Base-by-base conservation (phyloP, 768 basidiomycete genomes). In the Macrolepiota albuminosa region DNA sequence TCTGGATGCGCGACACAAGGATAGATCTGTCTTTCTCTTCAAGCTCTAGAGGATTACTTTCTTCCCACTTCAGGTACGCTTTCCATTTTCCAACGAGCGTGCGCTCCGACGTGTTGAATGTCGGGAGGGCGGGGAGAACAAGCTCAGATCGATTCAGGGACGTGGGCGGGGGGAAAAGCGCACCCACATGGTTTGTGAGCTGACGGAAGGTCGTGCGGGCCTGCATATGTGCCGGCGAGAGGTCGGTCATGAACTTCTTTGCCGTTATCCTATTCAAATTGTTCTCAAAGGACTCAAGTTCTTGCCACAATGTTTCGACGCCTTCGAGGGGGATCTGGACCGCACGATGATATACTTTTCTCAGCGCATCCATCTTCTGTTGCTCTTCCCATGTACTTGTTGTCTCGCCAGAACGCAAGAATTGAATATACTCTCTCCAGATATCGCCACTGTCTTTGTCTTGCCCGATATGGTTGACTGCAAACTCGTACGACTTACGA, bases 241-340 rank as follows among this genome's bases (percentile, higher is more conserved):
- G 81, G 73, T 98, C 95, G 57, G 85, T 80, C 77, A 98, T 86
- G 74, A 98, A 95, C 69, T 98, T 97, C 73, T 98, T 98, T 14
- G 96, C 95, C 37, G 95, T 96, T 62, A 93, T 89, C 71, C 88
- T 88, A 75, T 96, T 98, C 64, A 97, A 76, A 53, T 80, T 81
- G 57, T 84, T 93, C 72, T 99, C 96, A 67, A 97, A 98, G 0
- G 88, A 77, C 72, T 98, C 94, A 61, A 93, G 88, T 56, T 97
- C 94, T 66, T 89, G 86, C 97, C 97, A 99, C n/a, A 99, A 79
- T 42, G 80, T 80, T 70, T 98, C 95, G 66, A 98, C 85, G 67
- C 95, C 95, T 70, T 94, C 91, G 65, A 98, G 81, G 0, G 97
- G 97, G 36, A 97, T 93, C 69, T 93, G 91, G 24, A 98, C 90